phyloP scores from a whole-genome alignment of 192 early-diverging fungal genomes.

The Jimgerdemannia flammicorona region DNA sequence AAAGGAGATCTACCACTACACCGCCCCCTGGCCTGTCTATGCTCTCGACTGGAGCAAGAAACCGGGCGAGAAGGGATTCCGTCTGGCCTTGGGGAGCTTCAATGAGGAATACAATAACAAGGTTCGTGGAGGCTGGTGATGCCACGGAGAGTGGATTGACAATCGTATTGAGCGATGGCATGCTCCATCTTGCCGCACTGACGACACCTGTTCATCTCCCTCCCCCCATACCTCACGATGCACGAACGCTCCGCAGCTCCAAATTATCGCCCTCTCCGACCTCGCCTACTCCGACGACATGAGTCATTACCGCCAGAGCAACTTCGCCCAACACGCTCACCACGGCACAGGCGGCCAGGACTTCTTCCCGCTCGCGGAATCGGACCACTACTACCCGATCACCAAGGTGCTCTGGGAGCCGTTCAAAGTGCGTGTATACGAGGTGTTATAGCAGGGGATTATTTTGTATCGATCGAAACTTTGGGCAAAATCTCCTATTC shows the following conservation, averaged over 20 bases:
- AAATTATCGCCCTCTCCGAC: conserved; percentile 59
- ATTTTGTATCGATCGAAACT: too few relatives aligned
- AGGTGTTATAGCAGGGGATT: too few relatives aligned
- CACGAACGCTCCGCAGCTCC: conserved; percentile 36
- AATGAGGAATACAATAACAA: conserved; percentile 69
- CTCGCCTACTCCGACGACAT: conserved; percentile 32
- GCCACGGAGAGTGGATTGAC: too few relatives aligned
- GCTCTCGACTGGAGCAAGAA: conserved; percentile 83
- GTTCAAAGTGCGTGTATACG: conserved; percentile 49
- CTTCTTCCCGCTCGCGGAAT: conserved; percentile 72
- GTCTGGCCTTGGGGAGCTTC: conserved; percentile 81
- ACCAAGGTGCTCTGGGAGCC: conserved; percentile 93
- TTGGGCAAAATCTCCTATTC: too few relatives aligned
- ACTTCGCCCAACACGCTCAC: background rate
- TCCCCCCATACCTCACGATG: too few relatives aligned
- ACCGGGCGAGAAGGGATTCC: conserved; percentile 58
- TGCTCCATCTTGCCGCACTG: too few relatives aligned
- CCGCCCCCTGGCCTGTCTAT: conserved; percentile 83
- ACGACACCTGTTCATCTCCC: too few relatives aligned
- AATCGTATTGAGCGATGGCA: too few relatives aligned
- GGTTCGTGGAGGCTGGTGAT: conserved; percentile 20
- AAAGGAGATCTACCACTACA: conserved; percentile 81
- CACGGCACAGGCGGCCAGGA: conserved; percentile 26
- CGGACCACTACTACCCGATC: conserved; percentile 80
- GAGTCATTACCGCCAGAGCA: conserved; percentile 29